Percentiles rank a stretch among this genome's conserved stretches.
phyloP scores from a whole-genome alignment of 371 early-diverging fungal genomes.

The Mortierella sp. region DNA sequence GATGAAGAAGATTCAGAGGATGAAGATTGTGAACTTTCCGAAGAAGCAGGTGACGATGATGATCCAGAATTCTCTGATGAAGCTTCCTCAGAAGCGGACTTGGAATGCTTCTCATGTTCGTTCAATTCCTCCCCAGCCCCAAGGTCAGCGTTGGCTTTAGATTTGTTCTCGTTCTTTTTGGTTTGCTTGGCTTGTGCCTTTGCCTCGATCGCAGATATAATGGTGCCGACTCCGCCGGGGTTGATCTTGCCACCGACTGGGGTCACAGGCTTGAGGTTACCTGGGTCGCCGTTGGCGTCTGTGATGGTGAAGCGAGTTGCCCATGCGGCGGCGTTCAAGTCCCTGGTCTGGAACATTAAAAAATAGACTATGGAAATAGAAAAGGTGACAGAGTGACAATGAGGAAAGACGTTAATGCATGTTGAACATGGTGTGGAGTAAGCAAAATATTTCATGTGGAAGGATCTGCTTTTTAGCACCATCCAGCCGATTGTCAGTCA shows the following conservation, averaged over 20 bases:
- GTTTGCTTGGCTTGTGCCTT: not conserved
- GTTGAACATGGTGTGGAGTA: too few relatives aligned
- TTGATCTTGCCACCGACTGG: conserved; percentile 40
- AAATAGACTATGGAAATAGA: conserved; percentile 39
- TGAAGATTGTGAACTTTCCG: not conserved
- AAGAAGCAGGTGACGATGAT: not conserved
- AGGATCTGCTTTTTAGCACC: too few relatives aligned
- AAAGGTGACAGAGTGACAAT: not conserved
- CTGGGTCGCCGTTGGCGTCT: conserved; percentile 28
- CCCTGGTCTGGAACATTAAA: conserved; percentile 49
- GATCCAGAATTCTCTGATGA: not conserved
- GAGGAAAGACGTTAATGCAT: too few relatives aligned
- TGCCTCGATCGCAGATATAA: conserved; percentile 9
- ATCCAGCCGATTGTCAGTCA: too few relatives aligned
- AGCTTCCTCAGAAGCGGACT: not conserved
- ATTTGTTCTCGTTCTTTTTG: not conserved
- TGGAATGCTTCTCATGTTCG: not conserved
- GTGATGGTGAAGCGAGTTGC: conserved; percentile 53
- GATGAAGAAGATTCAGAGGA: not conserved
- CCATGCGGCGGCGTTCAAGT: conserved; percentile 29
- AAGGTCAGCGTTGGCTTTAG: not conserved
- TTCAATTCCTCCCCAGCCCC: not conserved
- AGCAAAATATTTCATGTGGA: not conserved
- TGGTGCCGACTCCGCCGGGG: conserved; percentile 39
- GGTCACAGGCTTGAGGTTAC: conserved; percentile 31